Evolutionary conservation across 192 early-diverging fungal species (phyloP).

Genomic region (Linnemannia hyalina): DNA sequence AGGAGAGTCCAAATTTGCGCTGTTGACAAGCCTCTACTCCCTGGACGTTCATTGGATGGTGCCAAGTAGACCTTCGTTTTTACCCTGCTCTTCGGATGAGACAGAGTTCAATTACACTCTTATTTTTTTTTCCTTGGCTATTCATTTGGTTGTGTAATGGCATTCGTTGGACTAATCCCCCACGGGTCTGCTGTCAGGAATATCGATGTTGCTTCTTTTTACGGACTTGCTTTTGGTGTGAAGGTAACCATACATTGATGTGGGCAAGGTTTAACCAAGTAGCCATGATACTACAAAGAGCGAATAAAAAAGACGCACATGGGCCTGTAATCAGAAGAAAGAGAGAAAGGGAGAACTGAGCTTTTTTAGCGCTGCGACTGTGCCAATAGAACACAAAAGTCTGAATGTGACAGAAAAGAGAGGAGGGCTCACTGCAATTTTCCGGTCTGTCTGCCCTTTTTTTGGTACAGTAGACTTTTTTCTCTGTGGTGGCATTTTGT

Average conservation of each 20-base stretch:
- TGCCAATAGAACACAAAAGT: not conserved
- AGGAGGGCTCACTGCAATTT: not conserved
- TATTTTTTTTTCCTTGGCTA: not conserved
- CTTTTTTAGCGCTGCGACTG: not conserved
- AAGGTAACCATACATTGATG: not conserved
- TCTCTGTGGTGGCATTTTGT: not conserved
- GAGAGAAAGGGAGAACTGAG: not conserved
- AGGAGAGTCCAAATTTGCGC: not conserved
- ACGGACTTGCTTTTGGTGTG: not conserved
- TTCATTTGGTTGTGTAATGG: not conserved
- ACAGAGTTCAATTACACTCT: not conserved
- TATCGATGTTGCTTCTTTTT: not conserved
- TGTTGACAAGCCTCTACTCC: not conserved
- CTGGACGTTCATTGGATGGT: not conserved
- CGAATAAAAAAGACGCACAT: conserved; percentile 5
- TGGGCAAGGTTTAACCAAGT: conserved; percentile 1
- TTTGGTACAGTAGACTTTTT: not conserved
- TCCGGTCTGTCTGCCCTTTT: not conserved
- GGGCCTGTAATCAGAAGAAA: not conserved
- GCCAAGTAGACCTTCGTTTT: not conserved
- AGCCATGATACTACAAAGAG: not conserved
- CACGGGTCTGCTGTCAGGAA: not conserved
- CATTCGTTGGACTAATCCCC: not conserved
- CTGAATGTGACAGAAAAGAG: not conserved
- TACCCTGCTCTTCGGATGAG: not conserved